These are phyloP conservation scores for Mallotus nudiflorus DNA, from an alignment of 345 rosid species.

Conservation along the genomic window DNA sequence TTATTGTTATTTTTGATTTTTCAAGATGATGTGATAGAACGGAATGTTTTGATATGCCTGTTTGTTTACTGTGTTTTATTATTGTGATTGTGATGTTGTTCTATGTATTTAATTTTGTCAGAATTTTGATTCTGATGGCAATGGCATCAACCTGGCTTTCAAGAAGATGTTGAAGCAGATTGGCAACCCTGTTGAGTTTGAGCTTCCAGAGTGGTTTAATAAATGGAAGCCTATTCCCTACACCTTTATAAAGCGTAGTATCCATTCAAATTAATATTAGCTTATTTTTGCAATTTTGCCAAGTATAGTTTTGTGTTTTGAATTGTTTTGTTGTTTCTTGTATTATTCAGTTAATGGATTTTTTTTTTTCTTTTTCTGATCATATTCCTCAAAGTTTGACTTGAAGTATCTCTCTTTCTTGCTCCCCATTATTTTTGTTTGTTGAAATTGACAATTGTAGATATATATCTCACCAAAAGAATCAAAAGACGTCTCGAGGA, in stretches of 20 bases:
- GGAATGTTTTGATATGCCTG: neutral
- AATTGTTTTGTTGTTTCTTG: neutral
- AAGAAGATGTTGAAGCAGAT: conserved; percentile 57
- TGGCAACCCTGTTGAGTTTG: conserved; percentile 68
- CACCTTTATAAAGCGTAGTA: conserved; percentile 84
- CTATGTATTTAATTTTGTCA: conserved; percentile 32
- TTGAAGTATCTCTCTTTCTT: neutral
- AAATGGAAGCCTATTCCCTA: conserved; percentile 70
- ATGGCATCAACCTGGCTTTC: conserved; percentile 53
- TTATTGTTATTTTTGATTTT: neutral
- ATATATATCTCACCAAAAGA: conserved; percentile 83
- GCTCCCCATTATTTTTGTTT: too few species aligned
- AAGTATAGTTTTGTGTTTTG: neutral
- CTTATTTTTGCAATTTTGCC: too few species aligned
- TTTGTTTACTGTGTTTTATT: too few species aligned
- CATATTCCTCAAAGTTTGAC: neutral
- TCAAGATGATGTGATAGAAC: neutral
- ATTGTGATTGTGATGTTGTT: conserved; percentile 4
- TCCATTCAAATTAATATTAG: conserved; percentile 45
- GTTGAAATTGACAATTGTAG: conserved; percentile 47
- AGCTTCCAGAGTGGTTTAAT: conserved; percentile 76
- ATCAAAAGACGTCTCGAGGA: conserved; percentile 70
- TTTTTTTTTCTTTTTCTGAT: neutral
- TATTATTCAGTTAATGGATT: too few species aligned
- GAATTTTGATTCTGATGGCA: conserved; percentile 47